Conservation (phyloP, 176 grass and related monocot species). For the Oryza meridionalis region DNA sequence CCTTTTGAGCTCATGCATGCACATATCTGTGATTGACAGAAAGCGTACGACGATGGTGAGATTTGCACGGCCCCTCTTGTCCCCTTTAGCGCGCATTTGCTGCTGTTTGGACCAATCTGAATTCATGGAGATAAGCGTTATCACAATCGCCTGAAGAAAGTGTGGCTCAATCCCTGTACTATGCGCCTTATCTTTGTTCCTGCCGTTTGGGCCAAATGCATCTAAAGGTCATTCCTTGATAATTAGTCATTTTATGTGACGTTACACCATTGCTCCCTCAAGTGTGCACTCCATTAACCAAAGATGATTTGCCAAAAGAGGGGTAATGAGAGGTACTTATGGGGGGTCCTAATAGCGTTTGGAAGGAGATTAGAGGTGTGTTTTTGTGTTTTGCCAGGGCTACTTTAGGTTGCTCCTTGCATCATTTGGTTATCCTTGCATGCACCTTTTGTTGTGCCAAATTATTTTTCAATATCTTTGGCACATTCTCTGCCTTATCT, state of each 20-base stretch:
- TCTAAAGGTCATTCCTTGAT: neutral
- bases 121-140: neutral
- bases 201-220: neutral
- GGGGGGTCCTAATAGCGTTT: neutral
- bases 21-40: neutral
- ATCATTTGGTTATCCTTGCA: constrained; percentile 15
- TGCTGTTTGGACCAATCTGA: neutral
- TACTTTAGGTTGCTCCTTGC: neutral
- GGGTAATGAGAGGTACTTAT: neutral
- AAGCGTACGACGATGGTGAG: neutral
- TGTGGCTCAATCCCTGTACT: neutral
- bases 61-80: neutral
- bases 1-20: neutral
- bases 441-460: neutral
- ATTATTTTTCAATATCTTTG: constrained; percentile 35
- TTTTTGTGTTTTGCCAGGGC: neutral
- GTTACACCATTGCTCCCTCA: neutral
- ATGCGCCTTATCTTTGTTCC: neutral
- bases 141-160: neutral
- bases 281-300: neutral
- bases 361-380: neutral
- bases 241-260: neutral
- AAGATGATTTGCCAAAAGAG: neutral
- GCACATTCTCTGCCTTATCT: constrained; percentile 29
- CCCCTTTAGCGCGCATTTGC: neutral